Percentiles rank a stretch among this genome's conserved stretches.
phyloP scores from a whole-genome alignment of 352 stramenopile genomes.

The Phytophthora aleatoria region DNA sequence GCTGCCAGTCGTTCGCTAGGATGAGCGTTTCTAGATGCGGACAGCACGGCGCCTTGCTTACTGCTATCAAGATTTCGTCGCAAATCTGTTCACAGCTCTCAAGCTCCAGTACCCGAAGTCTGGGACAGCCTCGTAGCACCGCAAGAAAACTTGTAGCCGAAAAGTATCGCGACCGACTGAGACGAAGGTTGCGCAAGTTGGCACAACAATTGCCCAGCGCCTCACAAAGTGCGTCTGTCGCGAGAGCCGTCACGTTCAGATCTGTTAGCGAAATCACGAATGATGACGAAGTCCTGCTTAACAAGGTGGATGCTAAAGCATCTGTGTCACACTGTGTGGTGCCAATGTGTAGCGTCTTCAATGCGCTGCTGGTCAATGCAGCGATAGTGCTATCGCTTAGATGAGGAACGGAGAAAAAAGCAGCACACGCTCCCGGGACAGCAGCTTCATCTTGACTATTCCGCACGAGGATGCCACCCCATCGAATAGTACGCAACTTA shows the following conservation, averaged over 20 bases:
- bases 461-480: constrained; percentile 68
- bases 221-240: constrained; percentile 63
- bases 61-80: constrained; percentile 41
- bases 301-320: constrained; percentile 35
- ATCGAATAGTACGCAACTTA: constrained; percentile 46
- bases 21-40: constrained; percentile 53
- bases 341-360: constrained; percentile 59
- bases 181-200: constrained; percentile 48
- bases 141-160: constrained; percentile 55
- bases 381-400: constrained; percentile 39
- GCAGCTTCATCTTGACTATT: constrained; percentile 24
- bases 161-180: constrained; percentile 82
- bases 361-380: constrained; percentile 24
- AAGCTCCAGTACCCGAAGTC: constrained; percentile 57
- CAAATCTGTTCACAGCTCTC: constrained; percentile 79
- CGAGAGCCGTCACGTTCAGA: constrained; percentile 63
- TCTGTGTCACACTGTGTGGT: constrained; percentile 62
- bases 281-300: constrained; percentile 20
- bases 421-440: constrained; percentile 22
- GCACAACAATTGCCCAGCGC: constrained; percentile 40
- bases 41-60: constrained; percentile 38
- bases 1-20: constrained; percentile 74
- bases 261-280: constrained; percentile 37
- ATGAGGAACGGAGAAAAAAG: constrained; percentile 74
- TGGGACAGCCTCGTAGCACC: constrained; percentile 39